Base-by-base conservation (phyloP, 2,329 filamentous ascomycete genomes). In the Neocatenulostroma microsporum region DNA sequence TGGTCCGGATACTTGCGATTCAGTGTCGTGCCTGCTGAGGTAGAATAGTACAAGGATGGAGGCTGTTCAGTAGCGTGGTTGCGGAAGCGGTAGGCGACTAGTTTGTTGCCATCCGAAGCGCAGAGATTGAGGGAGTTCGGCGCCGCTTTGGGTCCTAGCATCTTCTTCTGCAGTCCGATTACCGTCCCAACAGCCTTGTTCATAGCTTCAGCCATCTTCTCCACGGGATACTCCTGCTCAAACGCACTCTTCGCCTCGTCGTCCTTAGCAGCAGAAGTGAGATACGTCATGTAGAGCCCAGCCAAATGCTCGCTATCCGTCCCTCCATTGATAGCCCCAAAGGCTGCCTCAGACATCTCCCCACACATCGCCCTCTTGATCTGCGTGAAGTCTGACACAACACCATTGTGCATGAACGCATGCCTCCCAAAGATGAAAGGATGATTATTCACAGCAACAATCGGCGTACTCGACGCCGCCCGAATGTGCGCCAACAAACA, bases 361-460 rank as follows among this genome's bases (percentile, higher is more conserved):
- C 62, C 55, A 9, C 60, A 64, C 41, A 74, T 53, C 17, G 65
- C 61, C 6, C 69, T 62, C 20, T 68, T 63, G 32, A 74, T 68
- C 6, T 53, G 43, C 2, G 56, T 46, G 50, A 74, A 74, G 42
- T 66, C 55, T 8, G 63, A 62, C 21, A 73, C 61, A 12, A 63
- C 63, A 2, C 72, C 72, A 47, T 74, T 74, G 57, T 75, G 72
- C 72, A 75, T 74, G 50, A 74, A 69, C 6, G 62, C 60, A 44
- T 73, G 68, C 24, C 70, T 58, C 11, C 72, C 71, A 35, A 74
- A 74, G 21, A 68, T 61, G 50, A 74, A 75, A 5, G 72, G 72
- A 41, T 75, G 71, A 29, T 67, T 70, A 53, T 74, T 75, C 14
- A 70, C 65, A 12, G 62, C 60, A 2, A 67, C 63, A 18, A 73